These are phyloP conservation scores for Kwoniella botswanensis DNA, from an alignment of 768 basidiomycete genomes.

Conservation along the genomic window DNA sequence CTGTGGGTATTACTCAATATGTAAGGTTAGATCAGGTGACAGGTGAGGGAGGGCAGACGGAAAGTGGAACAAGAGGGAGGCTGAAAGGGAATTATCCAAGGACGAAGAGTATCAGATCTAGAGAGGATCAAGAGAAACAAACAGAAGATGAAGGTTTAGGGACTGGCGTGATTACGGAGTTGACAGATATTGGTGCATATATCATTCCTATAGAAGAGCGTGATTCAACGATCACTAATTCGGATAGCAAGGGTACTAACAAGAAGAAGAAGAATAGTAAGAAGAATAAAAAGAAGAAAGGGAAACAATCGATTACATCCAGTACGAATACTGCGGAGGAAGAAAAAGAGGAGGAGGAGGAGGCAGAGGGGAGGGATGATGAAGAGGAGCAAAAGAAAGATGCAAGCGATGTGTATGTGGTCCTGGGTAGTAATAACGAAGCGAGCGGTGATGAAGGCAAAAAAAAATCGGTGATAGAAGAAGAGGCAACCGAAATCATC, in stretches of 20 bases:
- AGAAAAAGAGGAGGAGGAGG: neutral
- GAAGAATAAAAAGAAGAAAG: slow-evolving; percentile 9
- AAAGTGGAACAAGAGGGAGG: slow-evolving; percentile 12
- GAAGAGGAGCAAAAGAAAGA: neutral
- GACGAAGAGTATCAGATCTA: neutral
- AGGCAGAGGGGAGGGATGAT: neutral
- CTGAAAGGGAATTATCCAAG: slow-evolving; percentile 17
- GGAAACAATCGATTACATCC: neutral
- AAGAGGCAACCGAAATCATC: neutral
- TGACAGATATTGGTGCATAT: slow-evolving; percentile 5
- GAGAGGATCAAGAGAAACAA: neutral
- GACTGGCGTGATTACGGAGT: neutral
- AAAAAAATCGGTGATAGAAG: neutral
- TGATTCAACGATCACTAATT: neutral
- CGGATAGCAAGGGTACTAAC: neutral
- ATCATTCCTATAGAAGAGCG: neutral
- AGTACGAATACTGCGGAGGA: neutral
- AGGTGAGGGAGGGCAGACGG: neutral
- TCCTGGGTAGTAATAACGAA: neutral
- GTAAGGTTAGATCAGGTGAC: neutral
- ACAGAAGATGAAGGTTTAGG: neutral
- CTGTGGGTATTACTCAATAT: neutral
- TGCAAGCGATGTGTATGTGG: neutral
- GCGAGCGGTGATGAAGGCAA: neutral
- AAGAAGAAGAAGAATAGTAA: slow-evolving; percentile 10